Percentiles rank a stretch among this genome's conserved stretches.
Evolutionary conservation across 2,329 filamentous ascomycete genomes (phyloP).

Genomic region (Raffaelea arxii): DNA sequence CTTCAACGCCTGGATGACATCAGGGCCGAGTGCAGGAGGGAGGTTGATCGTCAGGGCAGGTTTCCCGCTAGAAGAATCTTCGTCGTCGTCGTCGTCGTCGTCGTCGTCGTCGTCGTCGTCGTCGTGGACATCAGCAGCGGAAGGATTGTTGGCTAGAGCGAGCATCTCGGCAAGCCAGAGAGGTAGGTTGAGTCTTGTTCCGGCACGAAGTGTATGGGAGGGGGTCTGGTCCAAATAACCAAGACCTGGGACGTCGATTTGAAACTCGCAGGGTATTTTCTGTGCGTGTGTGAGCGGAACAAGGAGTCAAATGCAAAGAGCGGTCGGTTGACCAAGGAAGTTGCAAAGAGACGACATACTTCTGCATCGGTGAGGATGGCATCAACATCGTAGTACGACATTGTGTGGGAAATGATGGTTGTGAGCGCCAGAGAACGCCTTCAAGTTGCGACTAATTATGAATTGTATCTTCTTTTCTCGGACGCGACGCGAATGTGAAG

Average conservation of each 20-base stretch:
- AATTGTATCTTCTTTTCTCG: too few species aligned
- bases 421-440: too few species aligned
- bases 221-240: constrained; percentile 85
- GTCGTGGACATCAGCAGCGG: constrained; percentile 9
- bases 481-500: too few species aligned
- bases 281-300: constrained; percentile 25
- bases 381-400: constrained; percentile 80
- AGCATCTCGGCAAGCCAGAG: constrained; percentile 96
- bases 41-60: constrained; percentile 71
- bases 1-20: constrained; percentile 81
- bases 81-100: constrained; percentile 23
- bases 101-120: constrained; percentile 21
- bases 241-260: constrained; percentile 76
- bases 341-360: constrained; percentile 31
- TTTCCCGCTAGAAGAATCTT: too few species aligned
- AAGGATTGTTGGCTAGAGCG: constrained; percentile 47
- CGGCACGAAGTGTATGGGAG: constrained; percentile 59
- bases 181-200: constrained; percentile 72
- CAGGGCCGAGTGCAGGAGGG: constrained; percentile 63
- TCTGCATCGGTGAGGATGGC: constrained; percentile 79
- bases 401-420: too few species aligned
- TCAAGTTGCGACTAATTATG: too few species aligned
- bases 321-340: not conserved
- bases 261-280: constrained; percentile 95
- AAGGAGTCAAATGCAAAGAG: not conserved